These are phyloP conservation scores for Metschnikowia amazonensis DNA, from an alignment of 805 yeast species.

Conservation along the genomic window DNA sequence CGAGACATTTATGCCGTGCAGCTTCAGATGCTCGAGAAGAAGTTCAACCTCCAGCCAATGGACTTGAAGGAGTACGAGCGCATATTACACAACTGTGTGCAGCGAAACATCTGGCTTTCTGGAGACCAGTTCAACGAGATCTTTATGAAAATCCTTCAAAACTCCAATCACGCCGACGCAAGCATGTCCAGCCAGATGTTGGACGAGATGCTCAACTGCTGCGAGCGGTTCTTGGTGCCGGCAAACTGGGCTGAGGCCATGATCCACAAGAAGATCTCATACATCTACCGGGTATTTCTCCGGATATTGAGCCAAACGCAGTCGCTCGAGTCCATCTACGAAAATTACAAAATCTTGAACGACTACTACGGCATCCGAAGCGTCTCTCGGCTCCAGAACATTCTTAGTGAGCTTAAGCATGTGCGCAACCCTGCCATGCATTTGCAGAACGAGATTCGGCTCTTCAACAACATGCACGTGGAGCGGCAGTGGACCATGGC, in stretches of 20 bases:
- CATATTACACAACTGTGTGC: constrained; percentile 3
- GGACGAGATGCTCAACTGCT: constrained; percentile 17
- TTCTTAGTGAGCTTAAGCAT: constrained; percentile 6
- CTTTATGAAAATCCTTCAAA: constrained; percentile 7
- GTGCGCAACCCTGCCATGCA: constrained; percentile 14
- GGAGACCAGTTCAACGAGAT: constrained; percentile 21
- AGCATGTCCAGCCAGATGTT: constrained; percentile 8
- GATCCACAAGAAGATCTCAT: constrained; percentile 21
- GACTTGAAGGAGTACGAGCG: constrained; percentile 7
- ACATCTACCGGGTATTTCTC: constrained; percentile 28
- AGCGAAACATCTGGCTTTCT: constrained; percentile 17
- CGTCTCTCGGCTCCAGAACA: constrained; percentile 12
- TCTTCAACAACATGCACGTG: constrained; percentile 11
- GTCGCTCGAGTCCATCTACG: constrained; percentile 12
- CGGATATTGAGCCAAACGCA: constrained; percentile 17
- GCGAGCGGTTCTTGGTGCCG: constrained; percentile 30
- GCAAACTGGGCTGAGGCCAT: constrained; percentile 31
- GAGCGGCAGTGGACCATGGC: constrained; percentile 11
- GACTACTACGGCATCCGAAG: constrained; percentile 24
- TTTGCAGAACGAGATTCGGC: constrained; percentile 18
- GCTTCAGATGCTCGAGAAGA: constrained; percentile 9
- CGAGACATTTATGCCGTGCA: constrained; percentile 19
- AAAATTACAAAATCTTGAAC: constrained; percentile 23
- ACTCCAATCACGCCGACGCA: not conserved
- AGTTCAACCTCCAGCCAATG: not conserved